Base-by-base conservation (phyloP, 306 rosid genomes). In the Pyrus communis region DNA sequence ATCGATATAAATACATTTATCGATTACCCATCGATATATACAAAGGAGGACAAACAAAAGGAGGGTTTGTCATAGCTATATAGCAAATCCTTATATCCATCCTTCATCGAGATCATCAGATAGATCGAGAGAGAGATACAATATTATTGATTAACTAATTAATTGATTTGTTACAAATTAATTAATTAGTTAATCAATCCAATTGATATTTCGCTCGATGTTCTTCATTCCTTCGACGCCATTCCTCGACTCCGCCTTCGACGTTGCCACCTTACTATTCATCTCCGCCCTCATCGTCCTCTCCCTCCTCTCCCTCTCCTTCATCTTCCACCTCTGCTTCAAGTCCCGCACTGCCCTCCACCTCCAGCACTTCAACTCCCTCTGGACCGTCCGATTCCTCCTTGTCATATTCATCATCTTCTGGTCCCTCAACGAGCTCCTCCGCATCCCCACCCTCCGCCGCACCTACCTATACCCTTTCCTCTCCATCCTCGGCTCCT, bases 351-450 rank as follows among this genome's bases (percentile, higher is more conserved):
- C 88, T 30, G 61, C 88, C 13, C 76, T 38, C 49, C 88, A 92
- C 22, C 60, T 95, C 5, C 95, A 84, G 11, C 74, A 81, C 46
- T 95, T 92, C 84, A 95, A 92, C 69, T 85, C 92, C 0, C 91
- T 92, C 49, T 95, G 98, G 98, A 82, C 90, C 31, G 96, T 90
- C 12, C 86, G 98, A 0, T 87, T 88, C 80, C 88, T 90, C 51
- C 87, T 95, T 17, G 92, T 95, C 31, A 9, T 85, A 13, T 83
- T 87, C 79, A 78, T 94, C 49, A 71, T 82, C 55, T 35, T 92
- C 0, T 95, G 97, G 98, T 79, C 95, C 25, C 59, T 90, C 33
- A 66, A 84, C 17, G 91, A 94, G 63, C 90, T 91, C 57, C 78
- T 88, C 46, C 95, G 94, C 1, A 4, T 85, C 30, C 85, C 93